Conservation (phyloP, 169 alveolate species). For the Plasmodium inui region DNA sequence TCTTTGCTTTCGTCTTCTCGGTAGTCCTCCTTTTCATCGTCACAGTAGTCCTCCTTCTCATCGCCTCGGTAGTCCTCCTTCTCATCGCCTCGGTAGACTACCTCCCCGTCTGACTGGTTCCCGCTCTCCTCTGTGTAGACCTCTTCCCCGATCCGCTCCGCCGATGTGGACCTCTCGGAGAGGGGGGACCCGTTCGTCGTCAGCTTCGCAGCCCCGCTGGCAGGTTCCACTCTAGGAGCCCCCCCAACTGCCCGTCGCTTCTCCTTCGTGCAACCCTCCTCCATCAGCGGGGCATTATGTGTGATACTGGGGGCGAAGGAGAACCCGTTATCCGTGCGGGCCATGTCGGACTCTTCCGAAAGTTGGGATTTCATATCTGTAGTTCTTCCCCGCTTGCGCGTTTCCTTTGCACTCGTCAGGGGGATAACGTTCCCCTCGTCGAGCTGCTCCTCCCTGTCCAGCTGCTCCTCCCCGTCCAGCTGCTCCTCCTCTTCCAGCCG, state of each 20-base stretch:
- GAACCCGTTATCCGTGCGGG: not conserved
- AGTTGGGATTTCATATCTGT: not conserved
- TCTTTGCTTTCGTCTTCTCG: constrained; percentile 62
- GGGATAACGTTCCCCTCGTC: not conserved
- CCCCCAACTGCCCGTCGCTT: not conserved
- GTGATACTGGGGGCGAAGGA: not conserved
- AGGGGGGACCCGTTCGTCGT: not conserved
- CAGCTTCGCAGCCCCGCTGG: no score
- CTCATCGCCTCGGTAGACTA: not conserved
- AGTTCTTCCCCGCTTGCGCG: not conserved
- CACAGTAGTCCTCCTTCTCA: constrained; percentile 64
- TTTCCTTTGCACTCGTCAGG: not conserved
- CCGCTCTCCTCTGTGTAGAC: constrained; percentile 48
- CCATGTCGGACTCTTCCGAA: not conserved
- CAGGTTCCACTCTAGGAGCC: not conserved
- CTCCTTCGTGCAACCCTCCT: not conserved
- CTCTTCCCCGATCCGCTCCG: not conserved
- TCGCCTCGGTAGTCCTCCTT: constrained; percentile 43
- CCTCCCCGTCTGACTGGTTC: constrained; percentile 3
- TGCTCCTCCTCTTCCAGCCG: not conserved
- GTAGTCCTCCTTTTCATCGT: constrained; percentile 18
- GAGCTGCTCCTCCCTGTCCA: not conserved
- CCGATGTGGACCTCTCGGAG: constrained; percentile 10
- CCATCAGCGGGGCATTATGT: not conserved
- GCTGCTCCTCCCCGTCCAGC: constrained; percentile 8